Evolutionary conservation across 257 asterid genomes (phyloP), one percentile per base, ranked within the genome.

Genomic region (Lycium ferocissimum): DNA sequence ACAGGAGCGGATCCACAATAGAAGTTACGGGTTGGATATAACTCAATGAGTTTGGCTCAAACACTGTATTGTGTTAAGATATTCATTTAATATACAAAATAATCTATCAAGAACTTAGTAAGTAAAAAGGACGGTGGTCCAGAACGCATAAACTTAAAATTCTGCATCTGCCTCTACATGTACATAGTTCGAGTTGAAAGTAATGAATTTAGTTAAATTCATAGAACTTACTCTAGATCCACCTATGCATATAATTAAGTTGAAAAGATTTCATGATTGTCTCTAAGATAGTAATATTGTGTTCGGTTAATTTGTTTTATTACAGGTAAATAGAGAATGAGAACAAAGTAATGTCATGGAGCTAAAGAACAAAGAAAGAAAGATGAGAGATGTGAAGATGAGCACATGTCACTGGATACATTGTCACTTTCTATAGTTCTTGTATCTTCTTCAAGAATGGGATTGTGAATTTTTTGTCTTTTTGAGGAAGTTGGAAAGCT

Each of bases 381-480:
- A 73, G 83, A 81, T 81, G 76, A 38, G 88, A 85, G 76, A 38
- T 70, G 37, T 67, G 51, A 81, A 58, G 67, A 35, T 14, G 62
- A 59, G 49, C 51, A n/a, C 65, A 78, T 80, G 81, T 45, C 58
- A 83, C 58, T 61, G 45, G 8, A 59, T 35, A 45, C 83, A 43
- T 7, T 56, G 40, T 61, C 80, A 65, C 83, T 57, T 80, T 26
- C 71, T 79, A 49, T 61, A 58, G 83, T 83, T 45, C 56, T 38
- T 81, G 51, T 83, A 45, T 65, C 56, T 76, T 59, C 71, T 80
- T 75, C 82, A 66, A 69, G 53, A 85, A 83, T 85, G 87, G 22
- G 73, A 80, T 63, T 85, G 70, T 85, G 73, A 57, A 1, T 53
- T 43, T 43, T 81, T 38, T 81, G 88, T 86, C 62, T 87, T 87